Conservation (phyloP, 257 asterid genomes). For the Ocimum tenuiflorum region DNA sequence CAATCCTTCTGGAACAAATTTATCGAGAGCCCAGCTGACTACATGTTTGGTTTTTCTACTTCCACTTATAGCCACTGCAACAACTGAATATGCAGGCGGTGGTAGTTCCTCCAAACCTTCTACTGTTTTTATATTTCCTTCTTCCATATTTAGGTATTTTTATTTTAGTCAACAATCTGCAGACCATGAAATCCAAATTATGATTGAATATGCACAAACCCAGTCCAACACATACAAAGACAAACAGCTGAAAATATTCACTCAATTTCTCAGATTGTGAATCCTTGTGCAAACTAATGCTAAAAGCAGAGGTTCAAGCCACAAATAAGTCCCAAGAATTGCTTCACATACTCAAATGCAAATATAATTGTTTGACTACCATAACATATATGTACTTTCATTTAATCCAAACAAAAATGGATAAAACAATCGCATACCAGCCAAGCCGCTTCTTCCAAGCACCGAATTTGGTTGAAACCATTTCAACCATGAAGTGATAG, state of each 20-base stretch:
- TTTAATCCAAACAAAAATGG: neutral
- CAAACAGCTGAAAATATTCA: neutral
- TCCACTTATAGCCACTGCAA: constrained; percentile 58
- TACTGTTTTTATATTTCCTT: constrained; percentile 12
- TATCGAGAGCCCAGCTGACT: constrained; percentile 84
- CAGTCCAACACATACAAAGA: neutral
- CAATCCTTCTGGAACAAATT: constrained; percentile 67
- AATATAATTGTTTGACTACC: too few relatives aligned
- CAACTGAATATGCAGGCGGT: constrained; percentile 30
- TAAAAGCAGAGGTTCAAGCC: neutral
- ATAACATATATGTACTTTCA: too few relatives aligned
- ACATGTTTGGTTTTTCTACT: constrained; percentile 48
- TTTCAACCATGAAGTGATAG: neutral
- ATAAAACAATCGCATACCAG: constrained; percentile 12
- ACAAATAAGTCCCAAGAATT: neutral
- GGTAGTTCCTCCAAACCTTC: constrained; percentile 29
- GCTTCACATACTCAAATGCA: neutral
- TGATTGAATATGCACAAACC: neutral
- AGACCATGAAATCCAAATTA: neutral
- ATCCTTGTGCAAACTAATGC: neutral
- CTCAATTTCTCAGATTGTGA: neutral
- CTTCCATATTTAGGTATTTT: constrained; percentile 27
- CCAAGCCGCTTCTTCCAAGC: neutral
- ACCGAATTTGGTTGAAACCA: neutral
- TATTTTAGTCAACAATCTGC: constrained; percentile 18